Percentiles rank a stretch among this genome's conserved stretches.
phyloP scores from a whole-genome alignment of 1,139 yeast species.

The Geotrichum carabidarum region DNA sequence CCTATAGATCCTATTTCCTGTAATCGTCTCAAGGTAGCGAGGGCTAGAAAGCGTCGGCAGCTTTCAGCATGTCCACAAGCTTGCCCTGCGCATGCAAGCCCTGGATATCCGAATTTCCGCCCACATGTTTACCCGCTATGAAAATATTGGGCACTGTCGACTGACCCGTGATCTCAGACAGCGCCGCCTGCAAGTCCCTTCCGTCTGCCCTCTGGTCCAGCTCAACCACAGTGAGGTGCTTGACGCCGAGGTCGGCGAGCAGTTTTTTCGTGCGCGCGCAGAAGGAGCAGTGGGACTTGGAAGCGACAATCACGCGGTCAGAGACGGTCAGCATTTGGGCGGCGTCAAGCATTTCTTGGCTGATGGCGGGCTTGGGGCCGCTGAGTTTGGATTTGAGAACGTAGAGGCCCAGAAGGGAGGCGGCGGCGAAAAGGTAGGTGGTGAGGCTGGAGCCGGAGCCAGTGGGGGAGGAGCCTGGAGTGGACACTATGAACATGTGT shows the following conservation, averaged over 20 bases:
- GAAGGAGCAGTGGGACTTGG: conserved; percentile 22
- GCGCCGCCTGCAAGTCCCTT: conserved; percentile 67
- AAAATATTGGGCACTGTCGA: conserved; percentile 89
- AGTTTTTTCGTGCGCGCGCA: conserved; percentile 33
- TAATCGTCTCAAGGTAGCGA: background rate
- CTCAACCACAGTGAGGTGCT: conserved; percentile 24
- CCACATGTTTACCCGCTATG: conserved; percentile 85
- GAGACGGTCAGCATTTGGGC: background rate
- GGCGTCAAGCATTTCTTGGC: background rate
- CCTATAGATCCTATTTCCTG: too few relatives aligned
- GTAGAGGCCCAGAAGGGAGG: background rate
- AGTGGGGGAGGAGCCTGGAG: background rate
- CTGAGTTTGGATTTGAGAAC: background rate
- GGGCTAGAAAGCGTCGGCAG: conserved; percentile 13
- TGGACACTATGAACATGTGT: background rate
- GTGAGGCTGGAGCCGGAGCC: background rate
- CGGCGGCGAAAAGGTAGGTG: background rate
- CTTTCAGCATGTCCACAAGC: conserved; percentile 35
- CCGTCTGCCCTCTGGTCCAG: conserved; percentile 45
- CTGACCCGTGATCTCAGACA: conserved; percentile 76
- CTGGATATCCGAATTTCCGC: conserved; percentile 88
- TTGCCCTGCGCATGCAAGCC: conserved; percentile 44
- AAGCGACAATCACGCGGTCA: conserved; percentile 8
- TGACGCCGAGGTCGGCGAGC: conserved; percentile 20
- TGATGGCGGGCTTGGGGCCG: background rate